Conservation (phyloP, 768 basidiomycete genomes). For the Leccinum incarnatum region DNA sequence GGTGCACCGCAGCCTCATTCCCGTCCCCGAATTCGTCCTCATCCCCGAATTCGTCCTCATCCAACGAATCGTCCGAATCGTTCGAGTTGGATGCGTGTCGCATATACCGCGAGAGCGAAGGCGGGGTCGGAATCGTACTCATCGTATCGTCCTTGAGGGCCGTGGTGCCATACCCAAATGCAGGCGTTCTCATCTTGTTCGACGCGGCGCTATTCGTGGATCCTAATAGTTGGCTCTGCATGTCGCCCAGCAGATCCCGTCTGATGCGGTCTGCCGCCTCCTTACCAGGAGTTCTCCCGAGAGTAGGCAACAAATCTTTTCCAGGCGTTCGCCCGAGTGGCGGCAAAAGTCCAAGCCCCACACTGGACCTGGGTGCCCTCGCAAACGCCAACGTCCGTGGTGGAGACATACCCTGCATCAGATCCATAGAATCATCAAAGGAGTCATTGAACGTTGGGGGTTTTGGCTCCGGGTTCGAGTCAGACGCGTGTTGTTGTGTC, state of each 20-base stretch:
- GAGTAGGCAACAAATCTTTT: constrained; percentile 43
- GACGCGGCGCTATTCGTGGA: constrained; percentile 12
- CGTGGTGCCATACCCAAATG: constrained; percentile 24
- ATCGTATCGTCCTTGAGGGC: constrained; percentile 51
- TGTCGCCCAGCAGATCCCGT: constrained; percentile 57
- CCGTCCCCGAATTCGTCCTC: constrained; percentile 40
- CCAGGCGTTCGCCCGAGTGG: constrained; percentile 62
- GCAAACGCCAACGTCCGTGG: constrained; percentile 55
- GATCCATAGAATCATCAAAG: constrained; percentile 40
- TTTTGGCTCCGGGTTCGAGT: constrained; percentile 44
- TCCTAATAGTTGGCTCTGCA: constrained; percentile 36
- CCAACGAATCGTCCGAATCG: constrained; percentile 56
- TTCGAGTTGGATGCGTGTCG: constrained; percentile 54
- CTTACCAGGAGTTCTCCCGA: constrained; percentile 67
- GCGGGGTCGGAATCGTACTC: constrained; percentile 68
- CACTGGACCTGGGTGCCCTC: constrained; percentile 36
- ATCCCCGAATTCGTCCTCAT: constrained; percentile 37
- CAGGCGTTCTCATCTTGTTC: constrained; percentile 28
- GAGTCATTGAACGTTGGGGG: constrained; percentile 32
- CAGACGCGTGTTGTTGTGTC: constrained; percentile 30
- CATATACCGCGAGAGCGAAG: constrained; percentile 68
- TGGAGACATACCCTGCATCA: constrained; percentile 46
- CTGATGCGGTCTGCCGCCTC: constrained; percentile 71
- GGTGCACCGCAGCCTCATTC: constrained; percentile 48
- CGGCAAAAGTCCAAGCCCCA: constrained; percentile 24